Evolutionary conservation across 768 basidiomycete genomes (phyloP).

Genomic region (Lactarius pseudohatsudake): DNA sequence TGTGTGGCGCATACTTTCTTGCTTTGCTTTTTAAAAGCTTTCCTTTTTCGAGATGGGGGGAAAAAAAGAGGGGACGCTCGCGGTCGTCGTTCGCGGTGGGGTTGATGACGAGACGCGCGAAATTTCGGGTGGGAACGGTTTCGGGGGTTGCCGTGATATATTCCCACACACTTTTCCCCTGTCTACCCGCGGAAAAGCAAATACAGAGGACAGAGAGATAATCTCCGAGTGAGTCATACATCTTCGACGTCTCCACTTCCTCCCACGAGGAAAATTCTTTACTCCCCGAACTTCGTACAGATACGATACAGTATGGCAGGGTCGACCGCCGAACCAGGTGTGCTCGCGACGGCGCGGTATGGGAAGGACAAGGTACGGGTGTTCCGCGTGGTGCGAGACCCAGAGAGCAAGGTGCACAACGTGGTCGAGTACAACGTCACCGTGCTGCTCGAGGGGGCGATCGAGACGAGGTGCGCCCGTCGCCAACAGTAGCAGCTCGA

Average conservation of each 20-base stretch:
- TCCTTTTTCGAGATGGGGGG: not conserved
- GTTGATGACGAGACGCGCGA: not conserved
- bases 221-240: not conserved
- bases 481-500: not conserved
- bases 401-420: slow-evolving; percentile 56
- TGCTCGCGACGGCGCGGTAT: slow-evolving; percentile 59
- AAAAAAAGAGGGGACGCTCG: not conserved
- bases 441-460: slow-evolving; percentile 78
- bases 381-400: slow-evolving; percentile 71
- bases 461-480: slow-evolving; percentile 60
- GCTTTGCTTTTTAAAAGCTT: not conserved
- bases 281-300: not conserved
- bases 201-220: not conserved
- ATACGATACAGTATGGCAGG: not conserved
- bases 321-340: slow-evolving; percentile 7
- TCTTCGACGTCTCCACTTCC: not conserved
- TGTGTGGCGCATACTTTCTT: slow-evolving; percentile 8
- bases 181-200: not conserved
- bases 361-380: slow-evolving; percentile 91
- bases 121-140: not conserved
- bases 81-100: slow-evolving; percentile 1
- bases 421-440: slow-evolving; percentile 85
- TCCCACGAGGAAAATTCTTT: not conserved
- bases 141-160: not conserved
- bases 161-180: not conserved